Percentiles rank a stretch among this genome's conserved stretches.
These are phyloP conservation scores for Neurospora crassa DNA, from an alignment of 2,329 filamentous ascomycete genomes.

Conservation along the genomic window DNA sequence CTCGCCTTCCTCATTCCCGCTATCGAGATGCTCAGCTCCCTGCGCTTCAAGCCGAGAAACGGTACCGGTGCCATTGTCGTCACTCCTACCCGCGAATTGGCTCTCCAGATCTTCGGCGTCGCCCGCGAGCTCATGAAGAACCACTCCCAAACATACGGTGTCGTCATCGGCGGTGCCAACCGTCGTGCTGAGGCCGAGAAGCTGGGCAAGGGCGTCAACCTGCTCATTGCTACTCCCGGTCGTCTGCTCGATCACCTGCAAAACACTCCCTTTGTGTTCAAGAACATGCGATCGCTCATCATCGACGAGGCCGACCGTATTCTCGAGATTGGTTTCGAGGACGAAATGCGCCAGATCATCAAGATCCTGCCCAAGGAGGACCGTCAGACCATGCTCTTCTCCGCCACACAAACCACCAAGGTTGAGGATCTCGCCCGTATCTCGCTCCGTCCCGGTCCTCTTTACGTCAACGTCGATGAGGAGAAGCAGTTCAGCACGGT, in stretches of 20 bases:
- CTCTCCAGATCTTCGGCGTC: conserved; percentile 92
- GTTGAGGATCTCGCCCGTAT: conserved; percentile 94
- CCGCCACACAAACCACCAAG: conserved; percentile 95
- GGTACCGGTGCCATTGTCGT: conserved; percentile 88
- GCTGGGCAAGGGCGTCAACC: conserved; percentile 85
- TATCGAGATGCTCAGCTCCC: conserved; percentile 80
- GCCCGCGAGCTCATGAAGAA: conserved; percentile 86
- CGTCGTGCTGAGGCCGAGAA: conserved; percentile 86
- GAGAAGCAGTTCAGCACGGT: conserved; percentile 85
- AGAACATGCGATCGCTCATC: conserved; percentile 83
- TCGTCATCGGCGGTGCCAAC: conserved; percentile 94
- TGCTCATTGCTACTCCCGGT: conserved; percentile 89
- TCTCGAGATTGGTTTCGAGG: conserved; percentile 94
- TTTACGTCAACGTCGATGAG: conserved; percentile 97
- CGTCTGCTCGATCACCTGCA: conserved; percentile 83
- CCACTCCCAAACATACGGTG: conserved; percentile 74
- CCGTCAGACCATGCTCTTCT: conserved; percentile 96
- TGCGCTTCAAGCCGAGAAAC: conserved; percentile 92
- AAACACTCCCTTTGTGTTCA: conserved; percentile 85
- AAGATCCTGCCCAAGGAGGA: conserved; percentile 84
- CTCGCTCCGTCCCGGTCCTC: conserved; percentile 77
- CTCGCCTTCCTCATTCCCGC: conserved; percentile 90
- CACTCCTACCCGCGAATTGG: conserved; percentile 86
- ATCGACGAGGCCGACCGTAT: conserved; percentile 98
- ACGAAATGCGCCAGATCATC: conserved; percentile 94